Conservation (phyloP, 176 grass and related monocot genomes). For the Olyra latifolia region DNA sequence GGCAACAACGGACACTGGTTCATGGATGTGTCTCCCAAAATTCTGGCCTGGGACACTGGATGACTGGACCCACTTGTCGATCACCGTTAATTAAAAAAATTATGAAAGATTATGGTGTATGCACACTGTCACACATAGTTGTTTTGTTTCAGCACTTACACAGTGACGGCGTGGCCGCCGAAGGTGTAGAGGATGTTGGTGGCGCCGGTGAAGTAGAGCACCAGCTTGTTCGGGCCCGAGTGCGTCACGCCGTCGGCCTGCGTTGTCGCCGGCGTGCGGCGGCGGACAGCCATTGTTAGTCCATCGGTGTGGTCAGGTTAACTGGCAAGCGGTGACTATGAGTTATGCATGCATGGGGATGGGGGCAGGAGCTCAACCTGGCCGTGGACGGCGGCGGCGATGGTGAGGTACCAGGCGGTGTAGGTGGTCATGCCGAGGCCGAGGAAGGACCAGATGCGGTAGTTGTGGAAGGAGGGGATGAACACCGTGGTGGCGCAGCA, state of each 20-base stretch:
- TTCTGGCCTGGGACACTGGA: background rate
- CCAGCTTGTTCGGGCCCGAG: conserved; percentile 57
- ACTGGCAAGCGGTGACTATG: too few relatives aligned
- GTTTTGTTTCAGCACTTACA: conserved; percentile 62
- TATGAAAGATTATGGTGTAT: background rate
- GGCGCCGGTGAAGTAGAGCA: conserved; percentile 92
- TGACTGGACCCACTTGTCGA: background rate
- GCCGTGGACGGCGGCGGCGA: conserved; percentile 48
- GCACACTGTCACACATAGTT: background rate
- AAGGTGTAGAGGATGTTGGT: conserved; percentile 96
- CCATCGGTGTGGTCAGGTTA: too few relatives aligned
- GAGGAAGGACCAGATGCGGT: conserved; percentile 61
- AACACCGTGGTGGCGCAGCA: conserved; percentile 64
- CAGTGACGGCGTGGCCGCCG: conserved; percentile 85
- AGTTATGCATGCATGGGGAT: too few relatives aligned
- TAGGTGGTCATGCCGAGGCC: conserved; percentile 63
- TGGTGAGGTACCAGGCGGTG: conserved; percentile 61
- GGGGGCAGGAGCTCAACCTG: conserved; percentile 8
- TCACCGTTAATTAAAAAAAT: background rate
- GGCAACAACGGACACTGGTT: background rate
- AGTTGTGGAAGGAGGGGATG: conserved; percentile 68
- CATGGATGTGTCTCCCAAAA: background rate
- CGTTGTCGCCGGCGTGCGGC: background rate
- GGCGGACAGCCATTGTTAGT: background rate
- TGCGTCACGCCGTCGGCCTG: conserved; percentile 51